phyloP scores from a whole-genome alignment of 2,329 filamentous ascomycete genomes.

The Sclerotinia sclerotiorum region DNA sequence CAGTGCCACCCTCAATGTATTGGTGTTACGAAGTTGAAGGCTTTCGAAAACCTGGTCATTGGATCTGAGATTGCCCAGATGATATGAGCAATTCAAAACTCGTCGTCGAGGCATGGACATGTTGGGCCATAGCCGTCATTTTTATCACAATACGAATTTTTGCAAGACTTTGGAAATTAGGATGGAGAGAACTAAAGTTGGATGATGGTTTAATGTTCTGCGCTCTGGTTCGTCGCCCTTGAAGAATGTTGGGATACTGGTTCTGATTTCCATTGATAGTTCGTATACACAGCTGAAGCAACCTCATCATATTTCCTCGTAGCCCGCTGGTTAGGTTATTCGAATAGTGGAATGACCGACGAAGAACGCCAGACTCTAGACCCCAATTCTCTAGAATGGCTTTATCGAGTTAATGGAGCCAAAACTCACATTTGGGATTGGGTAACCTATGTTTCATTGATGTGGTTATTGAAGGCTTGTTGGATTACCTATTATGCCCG shows the following conservation, averaged over 20 bases:
- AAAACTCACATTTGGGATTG: conserved; percentile 17
- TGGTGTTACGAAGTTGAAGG: background rate
- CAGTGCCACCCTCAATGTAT: background rate
- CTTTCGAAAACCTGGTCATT: background rate
- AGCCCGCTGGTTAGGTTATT: conserved; percentile 7
- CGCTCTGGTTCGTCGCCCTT: background rate
- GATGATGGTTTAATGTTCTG: conserved; percentile 17
- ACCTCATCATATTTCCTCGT: conserved; percentile 1
- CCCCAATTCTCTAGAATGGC: conserved; percentile 17
- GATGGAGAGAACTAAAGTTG: conserved; percentile 6
- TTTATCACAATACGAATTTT: conserved; percentile 5
- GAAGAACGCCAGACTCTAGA: conserved; percentile 8
- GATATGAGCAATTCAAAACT: conserved; percentile 13
- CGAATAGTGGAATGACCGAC: conserved; percentile 14
- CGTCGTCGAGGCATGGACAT: conserved; percentile 18
- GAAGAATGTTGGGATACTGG: background rate
- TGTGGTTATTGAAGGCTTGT: conserved; percentile 17
- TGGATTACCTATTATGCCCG: conserved; percentile 15
- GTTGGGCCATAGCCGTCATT: conserved; percentile 16
- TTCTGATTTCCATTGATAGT: conserved; percentile 11
- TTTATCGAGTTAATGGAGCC: conserved; percentile 13
- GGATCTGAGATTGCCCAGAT: conserved; percentile 7
- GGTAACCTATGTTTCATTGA: conserved; percentile 14
- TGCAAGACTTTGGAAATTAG: conserved; percentile 4
- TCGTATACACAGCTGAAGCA: conserved; percentile 16